These are phyloP conservation scores for Zygosaccharomyces sapae DNA, from an alignment of 1,139 yeast species.

Conservation along the genomic window DNA sequence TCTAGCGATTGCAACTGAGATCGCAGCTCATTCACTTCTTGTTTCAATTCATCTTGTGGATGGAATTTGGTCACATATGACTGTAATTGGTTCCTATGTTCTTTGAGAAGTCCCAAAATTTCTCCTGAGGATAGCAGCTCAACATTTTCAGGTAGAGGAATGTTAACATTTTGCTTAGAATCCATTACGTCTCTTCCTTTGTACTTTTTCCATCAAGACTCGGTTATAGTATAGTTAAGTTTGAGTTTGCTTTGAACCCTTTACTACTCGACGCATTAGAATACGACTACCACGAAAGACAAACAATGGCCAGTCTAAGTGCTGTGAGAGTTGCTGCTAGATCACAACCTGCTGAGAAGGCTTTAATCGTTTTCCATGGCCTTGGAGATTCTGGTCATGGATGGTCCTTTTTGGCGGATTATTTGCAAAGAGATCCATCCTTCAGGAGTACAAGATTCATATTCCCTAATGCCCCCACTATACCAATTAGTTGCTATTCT, in stretches of 20 bases:
- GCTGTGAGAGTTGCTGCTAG: slow-evolving; percentile 41
- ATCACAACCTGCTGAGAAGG: slow-evolving; percentile 48
- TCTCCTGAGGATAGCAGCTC: slow-evolving; percentile 27
- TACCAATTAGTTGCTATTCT: slow-evolving; percentile 63
- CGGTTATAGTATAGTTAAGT: background rate
- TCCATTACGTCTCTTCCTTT: background rate
- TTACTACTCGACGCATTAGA: background rate
- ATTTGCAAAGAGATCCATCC: slow-evolving; percentile 42
- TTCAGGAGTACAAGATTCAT: slow-evolving; percentile 66
- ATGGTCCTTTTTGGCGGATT: slow-evolving; percentile 74
- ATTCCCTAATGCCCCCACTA: slow-evolving; percentile 82
- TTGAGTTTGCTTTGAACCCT: background rate
- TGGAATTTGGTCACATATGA: slow-evolving; percentile 26
- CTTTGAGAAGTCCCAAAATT: slow-evolving; percentile 20
- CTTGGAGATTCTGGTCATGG: slow-evolving; percentile 89
- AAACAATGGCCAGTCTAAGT: slow-evolving; percentile 20
- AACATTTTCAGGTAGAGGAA: slow-evolving; percentile 25
- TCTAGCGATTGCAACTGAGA: slow-evolving; percentile 16
- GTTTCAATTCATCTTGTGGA: slow-evolving; percentile 15
- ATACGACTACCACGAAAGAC: background rate
- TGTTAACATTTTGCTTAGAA: background rate
- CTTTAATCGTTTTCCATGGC: slow-evolving; percentile 82
- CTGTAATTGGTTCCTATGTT: slow-evolving; percentile 20
- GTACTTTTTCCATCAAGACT: background rate
- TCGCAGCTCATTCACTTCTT: slow-evolving; percentile 12